Evolutionary conservation across 805 yeast genomes (phyloP), one percentile per base, ranked within the genome.

Genomic region (Candida michaelii): DNA sequence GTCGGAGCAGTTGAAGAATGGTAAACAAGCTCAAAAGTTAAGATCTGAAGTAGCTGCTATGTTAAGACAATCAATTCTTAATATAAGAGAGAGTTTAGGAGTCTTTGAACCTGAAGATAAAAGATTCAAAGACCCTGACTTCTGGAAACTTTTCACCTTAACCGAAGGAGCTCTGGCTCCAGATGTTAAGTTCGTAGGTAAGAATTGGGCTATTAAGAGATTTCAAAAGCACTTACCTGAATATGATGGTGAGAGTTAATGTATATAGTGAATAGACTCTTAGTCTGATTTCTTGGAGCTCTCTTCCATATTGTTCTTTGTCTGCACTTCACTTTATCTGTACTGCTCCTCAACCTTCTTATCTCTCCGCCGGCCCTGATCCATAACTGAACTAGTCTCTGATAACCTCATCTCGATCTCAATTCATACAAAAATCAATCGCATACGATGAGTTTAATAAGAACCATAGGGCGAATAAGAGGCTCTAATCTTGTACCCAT

Each of bases 201-300:
- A 80, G 55, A 87, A 87, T 57, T 86, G 95, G 93, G 95, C 95
- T 1, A 76, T 85, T 29, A 79, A 77, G 57, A 72, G 89, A 52
- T 73, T 82, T 36, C 95, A 86, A 58, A 70, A 69, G 42, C 74
- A 69, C 55, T 55, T 71, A 38, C 69, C 66, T 7, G 68, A 63
- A 29, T 59, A 43, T 38, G 47, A 50, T 14, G 58, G 47, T 16
- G 37, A 34, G 18, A 14, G 9, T 13, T 34, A 34, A 12, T 14
- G 30, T 27, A 25, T 25, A 25, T 25, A 25, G 11, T 25, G 13
- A 7, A 11, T 25, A 25, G n/a, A n/a, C n/a, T n/a, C n/a, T n/a
- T n/a, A n/a, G n/a, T n/a, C n/a, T n/a, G n/a, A n/a, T n/a, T n/a
- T n/a, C n/a, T n/a, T n/a, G n/a, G n/a, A n/a, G n/a, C n/a, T n/a